Evolutionary conservation across 2,329 filamentous ascomycete genomes (phyloP).

Genomic region (Claviceps arundinis): DNA sequence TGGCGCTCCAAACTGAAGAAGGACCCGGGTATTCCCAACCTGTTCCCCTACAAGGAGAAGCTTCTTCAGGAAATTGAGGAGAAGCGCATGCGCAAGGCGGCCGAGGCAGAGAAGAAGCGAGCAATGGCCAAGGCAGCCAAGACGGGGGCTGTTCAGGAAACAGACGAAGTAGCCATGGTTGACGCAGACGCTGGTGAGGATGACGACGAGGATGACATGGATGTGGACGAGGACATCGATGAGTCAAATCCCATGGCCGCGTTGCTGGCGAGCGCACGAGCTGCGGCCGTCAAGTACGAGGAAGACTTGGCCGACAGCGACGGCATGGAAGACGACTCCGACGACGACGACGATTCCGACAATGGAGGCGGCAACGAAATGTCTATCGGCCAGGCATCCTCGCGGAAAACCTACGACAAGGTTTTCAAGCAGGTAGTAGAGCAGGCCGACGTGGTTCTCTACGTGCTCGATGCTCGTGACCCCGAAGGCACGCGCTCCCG

Average conservation of each 20-base stretch:
- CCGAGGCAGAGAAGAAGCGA: slow-evolving; percentile 57
- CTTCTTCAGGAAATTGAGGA: slow-evolving; percentile 91
- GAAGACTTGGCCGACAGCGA: slow-evolving; percentile 47
- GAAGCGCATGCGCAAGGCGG: slow-evolving; percentile 63
- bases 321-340: slow-evolving; percentile 35
- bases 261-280: slow-evolving; percentile 71
- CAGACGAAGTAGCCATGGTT: slow-evolving; percentile 32
- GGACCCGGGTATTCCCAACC: slow-evolving; percentile 91
- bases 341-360: slow-evolving; percentile 27
- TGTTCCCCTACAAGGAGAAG: slow-evolving; percentile 96
- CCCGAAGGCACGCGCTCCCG: slow-evolving; percentile 82
- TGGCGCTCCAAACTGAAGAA: slow-evolving; percentile 94
- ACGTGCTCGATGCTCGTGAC: slow-evolving; percentile 85
- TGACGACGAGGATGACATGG: slow-evolving; percentile 37
- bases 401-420: slow-evolving; percentile 84
- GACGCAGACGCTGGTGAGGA: slow-evolving; percentile 36
- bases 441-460: slow-evolving; percentile 78
- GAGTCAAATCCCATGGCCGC: slow-evolving; percentile 81
- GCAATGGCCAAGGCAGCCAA: slow-evolving; percentile 59
- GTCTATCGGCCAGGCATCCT: slow-evolving; percentile 43
- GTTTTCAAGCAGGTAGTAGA: slow-evolving; percentile 90
- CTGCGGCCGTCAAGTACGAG: slow-evolving; percentile 64
- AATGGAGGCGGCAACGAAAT: slow-evolving; percentile 44
- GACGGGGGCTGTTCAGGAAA: slow-evolving; percentile 34
- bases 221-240: slow-evolving; percentile 47